These are phyloP conservation scores for Trypanosoma boissoni DNA, from an alignment of 208 protist species.

Conservation along the genomic window DNA sequence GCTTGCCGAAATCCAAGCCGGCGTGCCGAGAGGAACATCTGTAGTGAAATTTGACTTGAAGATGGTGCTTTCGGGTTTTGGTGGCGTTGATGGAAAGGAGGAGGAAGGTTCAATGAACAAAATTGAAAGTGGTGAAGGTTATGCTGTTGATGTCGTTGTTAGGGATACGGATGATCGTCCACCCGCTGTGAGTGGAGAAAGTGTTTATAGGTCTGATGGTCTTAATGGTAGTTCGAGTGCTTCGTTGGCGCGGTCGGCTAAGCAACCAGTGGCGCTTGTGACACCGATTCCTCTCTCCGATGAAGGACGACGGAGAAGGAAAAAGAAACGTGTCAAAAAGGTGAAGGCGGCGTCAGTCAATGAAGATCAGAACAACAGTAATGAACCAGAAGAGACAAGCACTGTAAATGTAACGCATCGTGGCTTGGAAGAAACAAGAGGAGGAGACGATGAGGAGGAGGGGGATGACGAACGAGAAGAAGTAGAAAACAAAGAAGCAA, in stretches of 20 bases:
- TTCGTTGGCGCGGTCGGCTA: too few relatives aligned
- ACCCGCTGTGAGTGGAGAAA: background rate
- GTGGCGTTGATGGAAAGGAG: background rate
- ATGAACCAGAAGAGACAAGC: too few relatives aligned
- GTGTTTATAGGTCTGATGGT: too few relatives aligned
- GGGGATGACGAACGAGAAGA: background rate
- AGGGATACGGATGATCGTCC: background rate
- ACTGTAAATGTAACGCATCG: too few relatives aligned
- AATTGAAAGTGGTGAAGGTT: background rate
- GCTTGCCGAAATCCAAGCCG: conserved; percentile 38
- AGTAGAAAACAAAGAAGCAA: background rate
- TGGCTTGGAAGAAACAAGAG: background rate
- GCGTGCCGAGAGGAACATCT: conserved; percentile 29
- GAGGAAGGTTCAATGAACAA: background rate
- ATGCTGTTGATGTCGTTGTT: too few relatives aligned
- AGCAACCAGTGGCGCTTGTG: too few relatives aligned
- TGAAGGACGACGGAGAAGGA: background rate
- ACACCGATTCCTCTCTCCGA: background rate
- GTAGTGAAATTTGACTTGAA: conserved; percentile 50
- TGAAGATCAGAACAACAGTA: background rate
- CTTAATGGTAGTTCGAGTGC: too few relatives aligned
- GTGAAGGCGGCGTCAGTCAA: background rate
- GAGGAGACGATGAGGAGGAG: background rate
- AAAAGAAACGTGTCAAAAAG: background rate
- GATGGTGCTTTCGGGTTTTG: conserved; percentile 38